Conservation (phyloP, 352 stramenopile genomes). For the Pythium oligandrum region DNA sequence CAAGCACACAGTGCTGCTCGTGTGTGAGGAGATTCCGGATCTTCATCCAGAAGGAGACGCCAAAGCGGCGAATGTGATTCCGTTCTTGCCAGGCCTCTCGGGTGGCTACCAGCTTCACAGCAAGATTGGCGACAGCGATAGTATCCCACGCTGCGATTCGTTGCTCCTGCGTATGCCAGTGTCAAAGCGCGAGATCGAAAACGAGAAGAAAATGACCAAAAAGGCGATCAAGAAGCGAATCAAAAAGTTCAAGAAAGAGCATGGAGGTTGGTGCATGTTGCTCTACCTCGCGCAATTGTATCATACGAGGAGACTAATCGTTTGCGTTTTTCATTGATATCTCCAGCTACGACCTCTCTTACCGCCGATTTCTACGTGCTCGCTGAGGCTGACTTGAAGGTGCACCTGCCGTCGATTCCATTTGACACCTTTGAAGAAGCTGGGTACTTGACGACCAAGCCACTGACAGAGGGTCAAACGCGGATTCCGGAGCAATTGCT, state of each 20-base stretch:
- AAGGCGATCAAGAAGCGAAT: slow-evolving; percentile 86
- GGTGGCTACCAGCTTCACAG: slow-evolving; percentile 34
- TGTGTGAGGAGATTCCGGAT: slow-evolving; percentile 68
- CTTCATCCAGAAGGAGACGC: slow-evolving; percentile 19
- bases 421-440: slow-evolving; percentile 33
- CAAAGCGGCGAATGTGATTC: slow-evolving; percentile 11
- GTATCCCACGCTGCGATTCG: slow-evolving; percentile 70
- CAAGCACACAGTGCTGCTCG: slow-evolving; percentile 59
- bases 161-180: slow-evolving; percentile 65
- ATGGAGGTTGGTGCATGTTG: slow-evolving; percentile 23
- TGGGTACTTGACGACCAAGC: slow-evolving; percentile 42
- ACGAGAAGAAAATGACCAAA: slow-evolving; percentile 67
- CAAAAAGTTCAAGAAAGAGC: slow-evolving; percentile 83
- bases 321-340: neutral
- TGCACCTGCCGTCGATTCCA: slow-evolving; percentile 48
- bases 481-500: slow-evolving; percentile 39
- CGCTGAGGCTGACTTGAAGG: slow-evolving; percentile 42
- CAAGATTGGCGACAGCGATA: slow-evolving; percentile 65
- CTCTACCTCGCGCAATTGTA: too few relatives aligned
- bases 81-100: slow-evolving; percentile 34
- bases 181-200: slow-evolving; percentile 71
- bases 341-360: slow-evolving; percentile 36
- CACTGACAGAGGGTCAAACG: slow-evolving; percentile 26
- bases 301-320: neutral
- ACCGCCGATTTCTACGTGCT: slow-evolving; percentile 81